Base-by-base conservation (phyloP, 345 rosid species). In the Cardiospermum halicacabum region DNA sequence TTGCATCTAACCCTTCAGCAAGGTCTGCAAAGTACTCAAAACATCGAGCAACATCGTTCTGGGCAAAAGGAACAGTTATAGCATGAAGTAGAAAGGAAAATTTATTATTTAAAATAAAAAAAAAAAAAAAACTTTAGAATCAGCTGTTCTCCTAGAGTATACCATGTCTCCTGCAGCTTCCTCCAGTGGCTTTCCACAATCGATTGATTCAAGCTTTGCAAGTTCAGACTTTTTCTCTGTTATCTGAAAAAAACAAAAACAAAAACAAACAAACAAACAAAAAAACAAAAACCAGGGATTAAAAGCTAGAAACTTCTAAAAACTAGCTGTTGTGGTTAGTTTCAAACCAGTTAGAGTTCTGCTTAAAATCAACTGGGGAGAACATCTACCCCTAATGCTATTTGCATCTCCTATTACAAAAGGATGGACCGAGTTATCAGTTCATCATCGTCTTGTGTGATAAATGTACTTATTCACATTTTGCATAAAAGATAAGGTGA, bases 1-100 rank as follows among this genome's bases (percentile, higher is more conserved):
- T 89, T 40, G 92, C 86, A 78, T 95, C 99, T 68, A 91, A 75
- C 31, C 87, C 94, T 80, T 89, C 96, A 64, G 99, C 99, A 62
- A 95, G 89, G 69, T 86, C 96, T 47, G 99, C 99, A 58, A 87
- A 91, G 69, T 87, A 95, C 71, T 91, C 96, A 50, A 95, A 95
- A 76, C 99, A 95, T 32, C 84, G 96, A 55, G 97, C 93, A 63
- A 91, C 97, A 83, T 95, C 98, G 75, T 95, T 98, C 97, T 95
- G 81, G 10, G 72, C 39, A 60, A 72, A 61, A 84, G 58, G n/a
- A 65, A 32, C 73, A 59, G 62, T 47, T 62, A 63, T 24, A 30
- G 74, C 34, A 66, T 68, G 60, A 37, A 68, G 40, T 39, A 37
- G n/a, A n/a, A n/a, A n/a, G n/a, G n/a, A n/a, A n/a, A n/a, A n/a